Conservation (phyloP, 164 flowering plant genomes). For the Brasenia schreberi region DNA sequence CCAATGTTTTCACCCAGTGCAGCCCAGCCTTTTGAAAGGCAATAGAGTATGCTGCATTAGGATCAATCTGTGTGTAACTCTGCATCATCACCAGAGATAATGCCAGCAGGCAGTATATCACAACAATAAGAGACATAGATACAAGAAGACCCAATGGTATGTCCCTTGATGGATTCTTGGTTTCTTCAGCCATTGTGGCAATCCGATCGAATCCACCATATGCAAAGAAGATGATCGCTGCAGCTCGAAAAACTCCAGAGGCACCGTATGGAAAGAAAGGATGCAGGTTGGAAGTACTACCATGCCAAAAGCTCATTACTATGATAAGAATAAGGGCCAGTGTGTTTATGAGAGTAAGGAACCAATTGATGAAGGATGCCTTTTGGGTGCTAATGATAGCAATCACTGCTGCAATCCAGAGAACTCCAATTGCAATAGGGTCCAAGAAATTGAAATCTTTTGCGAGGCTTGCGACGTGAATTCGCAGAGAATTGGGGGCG, state of each 20-base stretch:
- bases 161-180: conserved; percentile 53
- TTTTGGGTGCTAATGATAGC: conserved; percentile 41
- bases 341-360: conserved; percentile 25
- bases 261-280: conserved; percentile 58
- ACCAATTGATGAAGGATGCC: conserved; percentile 48
- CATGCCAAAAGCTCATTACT: conserved; percentile 35
- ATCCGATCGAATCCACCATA: conserved; percentile 76
- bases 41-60: conserved; percentile 57
- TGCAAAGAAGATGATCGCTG: conserved; percentile 71
- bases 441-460: conserved; percentile 55
- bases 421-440: conserved; percentile 47
- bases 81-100: conserved; percentile 51
- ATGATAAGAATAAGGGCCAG: conserved; percentile 31
- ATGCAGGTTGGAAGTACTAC: conserved; percentile 26
- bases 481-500: conserved; percentile 34
- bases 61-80: conserved; percentile 51
- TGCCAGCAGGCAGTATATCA: conserved; percentile 68
- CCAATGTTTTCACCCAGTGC: conserved; percentile 71
- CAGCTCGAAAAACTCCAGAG: conserved; percentile 45
- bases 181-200: conserved; percentile 86
- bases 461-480: conserved; percentile 20
- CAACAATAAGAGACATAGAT: conserved; percentile 57
- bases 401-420: conserved; percentile 26
- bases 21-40: conserved; percentile 59
- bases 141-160: conserved; percentile 70